phyloP scores from a whole-genome alignment of 495 filamentous ascomycete genomes.

The Hypoxylon lienhwacheense region DNA sequence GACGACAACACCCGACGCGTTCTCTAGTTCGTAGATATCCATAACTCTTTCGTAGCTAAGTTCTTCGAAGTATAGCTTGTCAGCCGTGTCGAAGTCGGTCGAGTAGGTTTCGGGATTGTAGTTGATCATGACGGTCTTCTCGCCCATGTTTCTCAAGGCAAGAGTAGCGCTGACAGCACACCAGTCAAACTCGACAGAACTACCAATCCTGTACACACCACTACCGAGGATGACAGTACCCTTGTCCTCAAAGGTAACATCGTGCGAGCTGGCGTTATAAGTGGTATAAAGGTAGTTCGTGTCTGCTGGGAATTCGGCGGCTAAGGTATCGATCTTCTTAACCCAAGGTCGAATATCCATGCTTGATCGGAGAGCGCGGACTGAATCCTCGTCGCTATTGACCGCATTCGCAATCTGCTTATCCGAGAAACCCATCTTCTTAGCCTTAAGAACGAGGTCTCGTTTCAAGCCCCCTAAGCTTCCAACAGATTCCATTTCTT shows the following conservation, averaged over 20 bases:
- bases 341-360: conserved; percentile 89
- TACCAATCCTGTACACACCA: conserved; percentile 95
- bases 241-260: conserved; percentile 94
- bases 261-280: conserved; percentile 94
- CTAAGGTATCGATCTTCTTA: conserved; percentile 97
- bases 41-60: conserved; percentile 95
- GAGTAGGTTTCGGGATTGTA: conserved; percentile 87
- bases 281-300: conserved; percentile 98
- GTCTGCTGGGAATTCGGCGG: conserved; percentile 95
- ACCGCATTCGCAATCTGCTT: conserved; percentile 91
- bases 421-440: conserved; percentile 97
- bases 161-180: conserved; percentile 93
- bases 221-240: conserved; percentile 86
- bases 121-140: conserved; percentile 99
- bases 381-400: conserved; percentile 81
- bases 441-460: conserved; percentile 83
- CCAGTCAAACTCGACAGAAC: conserved; percentile 99
- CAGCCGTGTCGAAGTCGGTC: conserved; percentile 93
- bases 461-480: conserved; percentile 83
- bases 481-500: conserved; percentile 84
- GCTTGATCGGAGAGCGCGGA: conserved; percentile 79
- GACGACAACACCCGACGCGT: conserved; percentile 84
- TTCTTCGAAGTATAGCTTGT: conserved; percentile 96
- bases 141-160: conserved; percentile 82
- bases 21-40: conserved; percentile 97